These are phyloP conservation scores for Fraxinus ornus DNA, from an alignment of 305 asterid genomes.

Conservation along the genomic window DNA sequence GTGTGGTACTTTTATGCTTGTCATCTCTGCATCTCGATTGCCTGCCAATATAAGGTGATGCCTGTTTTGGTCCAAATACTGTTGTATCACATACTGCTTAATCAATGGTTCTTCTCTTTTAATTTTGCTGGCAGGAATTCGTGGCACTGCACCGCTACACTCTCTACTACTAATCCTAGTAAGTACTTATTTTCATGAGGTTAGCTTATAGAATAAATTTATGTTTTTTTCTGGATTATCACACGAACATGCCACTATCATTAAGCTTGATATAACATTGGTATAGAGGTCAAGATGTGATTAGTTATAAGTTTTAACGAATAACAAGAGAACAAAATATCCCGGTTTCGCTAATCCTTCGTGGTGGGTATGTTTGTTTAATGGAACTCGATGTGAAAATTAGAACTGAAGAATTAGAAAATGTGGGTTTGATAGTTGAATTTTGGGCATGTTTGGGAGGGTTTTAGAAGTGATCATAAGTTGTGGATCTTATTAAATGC, in stretches of 20 bases:
- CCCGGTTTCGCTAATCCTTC: neutral
- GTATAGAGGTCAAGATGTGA: neutral
- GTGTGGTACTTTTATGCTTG: constrained; percentile 52
- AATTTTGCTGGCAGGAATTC: constrained; percentile 73
- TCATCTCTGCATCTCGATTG: constrained; percentile 44
- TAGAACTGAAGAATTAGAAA: neutral
- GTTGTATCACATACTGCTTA: constrained; percentile 60
- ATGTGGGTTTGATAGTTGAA: neutral
- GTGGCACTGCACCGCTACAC: constrained; percentile 62
- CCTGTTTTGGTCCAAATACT: constrained; percentile 70
- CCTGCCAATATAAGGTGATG: constrained; percentile 68
- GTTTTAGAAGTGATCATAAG: neutral
- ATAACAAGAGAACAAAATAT: neutral
- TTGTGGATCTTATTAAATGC: neutral
- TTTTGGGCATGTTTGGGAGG: neutral
- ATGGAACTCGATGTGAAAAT: neutral
- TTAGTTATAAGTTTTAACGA: neutral
- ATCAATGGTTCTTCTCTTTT: constrained; percentile 67
- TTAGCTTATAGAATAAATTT: neutral
- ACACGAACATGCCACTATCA: neutral
- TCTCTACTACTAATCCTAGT: constrained; percentile 66
- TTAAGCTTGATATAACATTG: neutral
- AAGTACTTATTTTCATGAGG: constrained; percentile 23
- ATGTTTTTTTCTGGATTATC: neutral
- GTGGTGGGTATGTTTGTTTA: neutral